phyloP scores from a whole-genome alignment of 2,329 filamentous ascomycete genomes.

The Colletotrichum horii region DNA sequence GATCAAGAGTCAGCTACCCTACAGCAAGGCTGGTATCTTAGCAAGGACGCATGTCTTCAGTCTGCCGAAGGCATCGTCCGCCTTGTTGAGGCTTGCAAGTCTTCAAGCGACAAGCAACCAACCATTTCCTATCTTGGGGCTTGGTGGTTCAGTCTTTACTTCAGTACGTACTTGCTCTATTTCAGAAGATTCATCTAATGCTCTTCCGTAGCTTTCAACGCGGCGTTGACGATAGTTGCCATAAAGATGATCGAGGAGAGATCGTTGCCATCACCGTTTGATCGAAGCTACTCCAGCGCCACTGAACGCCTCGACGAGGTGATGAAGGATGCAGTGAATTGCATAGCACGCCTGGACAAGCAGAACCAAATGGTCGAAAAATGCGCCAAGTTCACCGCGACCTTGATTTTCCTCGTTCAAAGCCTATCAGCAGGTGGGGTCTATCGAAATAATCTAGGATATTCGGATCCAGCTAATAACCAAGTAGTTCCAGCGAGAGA shows the following conservation, averaged over 20 bases:
- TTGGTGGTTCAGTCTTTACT: conserved; percentile 37
- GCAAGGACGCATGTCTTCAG: conserved; percentile 25
- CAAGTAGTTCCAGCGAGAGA: background rate
- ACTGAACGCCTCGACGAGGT: background rate
- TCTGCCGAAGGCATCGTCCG: conserved; percentile 28
- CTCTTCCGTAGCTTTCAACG: conserved; percentile 4
- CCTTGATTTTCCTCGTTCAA: background rate
- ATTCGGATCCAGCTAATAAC: background rate
- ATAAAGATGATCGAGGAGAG: conserved; percentile 7
- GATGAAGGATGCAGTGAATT: background rate
- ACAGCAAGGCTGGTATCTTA: conserved; percentile 24
- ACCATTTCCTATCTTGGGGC: conserved; percentile 28
- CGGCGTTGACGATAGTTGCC: conserved; percentile 2
- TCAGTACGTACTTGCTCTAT: conserved; percentile 25
- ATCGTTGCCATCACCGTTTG: background rate
- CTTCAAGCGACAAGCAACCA: conserved; percentile 4
- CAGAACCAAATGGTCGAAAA: conserved; percentile 16
- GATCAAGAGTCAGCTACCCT: conserved; percentile 21
- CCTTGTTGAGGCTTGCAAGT: conserved; percentile 23
- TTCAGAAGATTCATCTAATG: background rate
- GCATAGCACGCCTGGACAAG: conserved; percentile 1
- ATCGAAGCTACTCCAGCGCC: background rate
- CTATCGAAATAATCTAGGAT: background rate
- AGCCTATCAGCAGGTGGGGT: background rate
- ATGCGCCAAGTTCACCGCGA: conserved; percentile 14